Evolutionary conservation across 2,329 filamentous ascomycete species (phyloP).

Genomic region (Camillea tinctor): DNA sequence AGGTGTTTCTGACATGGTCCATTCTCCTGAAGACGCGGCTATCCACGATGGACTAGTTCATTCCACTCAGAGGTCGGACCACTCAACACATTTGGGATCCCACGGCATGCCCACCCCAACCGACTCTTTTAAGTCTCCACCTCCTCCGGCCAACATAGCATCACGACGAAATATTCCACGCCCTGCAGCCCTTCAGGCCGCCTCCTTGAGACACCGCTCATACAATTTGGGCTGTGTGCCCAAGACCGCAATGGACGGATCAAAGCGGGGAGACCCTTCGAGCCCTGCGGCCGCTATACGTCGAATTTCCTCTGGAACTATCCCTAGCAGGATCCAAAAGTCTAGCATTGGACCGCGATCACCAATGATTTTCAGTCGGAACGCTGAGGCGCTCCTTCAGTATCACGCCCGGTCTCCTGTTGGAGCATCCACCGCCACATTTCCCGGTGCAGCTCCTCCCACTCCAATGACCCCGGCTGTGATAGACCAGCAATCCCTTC

Average conservation of each 20-base stretch:
- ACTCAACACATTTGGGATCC: constrained; percentile 10
- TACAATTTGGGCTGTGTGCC: constrained; percentile 37
- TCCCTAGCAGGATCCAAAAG: constrained; percentile 44
- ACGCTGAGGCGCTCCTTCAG: constrained; percentile 45
- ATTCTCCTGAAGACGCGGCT: constrained; percentile 7
- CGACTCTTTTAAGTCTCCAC: constrained; percentile 47
- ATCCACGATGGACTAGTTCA: constrained; percentile 13
- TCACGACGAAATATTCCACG: constrained; percentile 51
- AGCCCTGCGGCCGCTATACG: constrained; percentile 46
- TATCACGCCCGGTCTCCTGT: constrained; percentile 42
- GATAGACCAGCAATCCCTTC: constrained; percentile 35
- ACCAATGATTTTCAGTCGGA: constrained; percentile 44
- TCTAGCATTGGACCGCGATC: constrained; percentile 40
- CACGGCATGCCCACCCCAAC: constrained; percentile 28
- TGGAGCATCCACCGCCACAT: constrained; percentile 35
- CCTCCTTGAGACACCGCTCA: constrained; percentile 44
- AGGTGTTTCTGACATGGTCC: constrained; percentile 12
- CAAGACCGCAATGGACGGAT: constrained; percentile 48
- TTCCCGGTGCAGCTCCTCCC: constrained; percentile 44
- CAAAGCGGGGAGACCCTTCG: constrained; percentile 43
- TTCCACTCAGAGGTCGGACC: constrained; percentile 15
- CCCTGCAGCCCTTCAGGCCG: constrained; percentile 48
- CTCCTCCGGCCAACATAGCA: constrained; percentile 52
- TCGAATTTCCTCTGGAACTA: constrained; percentile 50
- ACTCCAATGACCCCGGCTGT: constrained; percentile 50